These are phyloP conservation scores for Choiromyces venosus DNA, from an alignment of 495 filamentous ascomycete genomes.

Conservation along the genomic window DNA sequence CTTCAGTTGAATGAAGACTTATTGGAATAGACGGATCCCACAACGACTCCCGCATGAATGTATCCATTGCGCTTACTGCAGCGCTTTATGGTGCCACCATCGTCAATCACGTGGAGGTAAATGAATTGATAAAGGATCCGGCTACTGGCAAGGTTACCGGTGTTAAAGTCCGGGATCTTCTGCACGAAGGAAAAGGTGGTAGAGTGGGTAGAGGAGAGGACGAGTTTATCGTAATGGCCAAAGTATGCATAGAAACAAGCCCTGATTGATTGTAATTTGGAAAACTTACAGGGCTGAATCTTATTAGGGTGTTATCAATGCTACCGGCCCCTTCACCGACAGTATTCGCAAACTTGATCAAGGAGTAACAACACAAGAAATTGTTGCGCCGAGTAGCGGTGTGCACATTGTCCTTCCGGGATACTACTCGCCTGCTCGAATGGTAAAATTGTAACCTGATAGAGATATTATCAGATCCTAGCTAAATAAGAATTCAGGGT, in stretches of 20 bases:
- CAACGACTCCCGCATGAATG: slow-evolving; percentile 98
- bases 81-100: slow-evolving; percentile 89
- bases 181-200: slow-evolving; percentile 54
- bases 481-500: slow-evolving; percentile 45
- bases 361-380: slow-evolving; percentile 44
- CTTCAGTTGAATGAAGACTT: slow-evolving; percentile 3
- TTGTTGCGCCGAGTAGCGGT: slow-evolving; percentile 88
- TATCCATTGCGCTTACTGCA: slow-evolving; percentile 90
- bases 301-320: slow-evolving; percentile 78
- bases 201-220: slow-evolving; percentile 38
- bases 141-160: slow-evolving; percentile 71
- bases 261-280: neutral
- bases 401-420: slow-evolving; percentile 93
- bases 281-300: slow-evolving; percentile 5
- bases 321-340: slow-evolving; percentile 93
- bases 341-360: slow-evolving; percentile 82
- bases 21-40: slow-evolving; percentile 70
- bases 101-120: slow-evolving; percentile 90
- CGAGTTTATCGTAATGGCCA: slow-evolving; percentile 73
- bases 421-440: slow-evolving; percentile 89
- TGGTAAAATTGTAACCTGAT: slow-evolving; percentile 46
- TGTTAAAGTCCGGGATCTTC: slow-evolving; percentile 68
- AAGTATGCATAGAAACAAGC: slow-evolving; percentile 28
- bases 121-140: slow-evolving; percentile 67
- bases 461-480: neutral